Base-by-base conservation (phyloP, 1,284 basidiomycete species). In the Ganoderma lingzhi region DNA sequence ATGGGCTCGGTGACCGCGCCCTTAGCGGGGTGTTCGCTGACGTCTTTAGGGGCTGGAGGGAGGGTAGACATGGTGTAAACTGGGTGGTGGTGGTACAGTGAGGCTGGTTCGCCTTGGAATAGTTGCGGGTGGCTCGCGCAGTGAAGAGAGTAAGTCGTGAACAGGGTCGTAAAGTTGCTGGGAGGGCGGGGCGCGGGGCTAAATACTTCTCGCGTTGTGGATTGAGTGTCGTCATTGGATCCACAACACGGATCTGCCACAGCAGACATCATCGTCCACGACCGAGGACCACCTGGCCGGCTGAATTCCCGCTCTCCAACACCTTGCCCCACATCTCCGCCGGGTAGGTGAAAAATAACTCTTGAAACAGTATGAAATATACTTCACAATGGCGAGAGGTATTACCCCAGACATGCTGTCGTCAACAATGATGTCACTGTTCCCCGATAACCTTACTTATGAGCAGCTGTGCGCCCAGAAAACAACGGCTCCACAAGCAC, bases 1-100 rank as follows among this genome's bases (percentile, higher is more conserved):
- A 87, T 81, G 30, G 92, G 92, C 37, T 83, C 85, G 35, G 85
- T 83, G 64, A 93, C 91, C 48, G 88, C 81, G 67, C 84, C 68
- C 4, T 67, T 79, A 35, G 81, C 78, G 28, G 91, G 91, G 67
- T 87, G 82, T 53, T 84, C 82, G 68, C 86, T 85, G 74, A 91
- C 85, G 71, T 91, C 87, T 80, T 88, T 87, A 28, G 78, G 76
- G 5, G 91, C 86, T 32, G 83, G 79, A 4, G 91, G 88, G 41
- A 93, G 84, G 19, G 35, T 59, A 74, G 91, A 90, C 89, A 92
- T 92, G 66, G 72, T 82, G 30, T 35, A 19, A 65, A 67, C 56
- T n/a, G 6, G 56, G 37, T 59, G n/a, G 14, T n/a, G 17, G 19
- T 37, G 19, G 39, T 30, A 17, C 9, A 37, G 17, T n/a, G 17